These are phyloP conservation scores for Coprinopsis sp. DNA, from an alignment of 768 basidiomycete genomes.

Conservation along the genomic window DNA sequence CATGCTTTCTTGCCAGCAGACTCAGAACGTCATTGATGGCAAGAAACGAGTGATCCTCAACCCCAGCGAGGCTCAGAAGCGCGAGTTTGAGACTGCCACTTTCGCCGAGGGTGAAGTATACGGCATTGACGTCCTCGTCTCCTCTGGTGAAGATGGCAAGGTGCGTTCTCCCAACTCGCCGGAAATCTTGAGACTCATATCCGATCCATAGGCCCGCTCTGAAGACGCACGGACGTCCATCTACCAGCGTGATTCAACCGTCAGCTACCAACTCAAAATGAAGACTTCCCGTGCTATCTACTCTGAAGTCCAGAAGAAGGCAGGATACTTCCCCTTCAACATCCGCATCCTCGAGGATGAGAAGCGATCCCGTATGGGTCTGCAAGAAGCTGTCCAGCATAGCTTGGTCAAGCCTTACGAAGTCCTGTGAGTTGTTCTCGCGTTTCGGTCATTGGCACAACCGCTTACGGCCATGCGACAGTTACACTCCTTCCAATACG, in stretches of 20 bases:
- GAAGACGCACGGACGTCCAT: constrained; percentile 91
- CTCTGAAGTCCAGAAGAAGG: constrained; percentile 96
- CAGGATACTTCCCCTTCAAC: constrained; percentile 97
- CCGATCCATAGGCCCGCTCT: constrained; percentile 61
- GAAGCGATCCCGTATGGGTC: constrained; percentile 90
- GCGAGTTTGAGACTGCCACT: constrained; percentile 77
- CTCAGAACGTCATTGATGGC: constrained; percentile 92
- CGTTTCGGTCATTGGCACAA: not conserved
- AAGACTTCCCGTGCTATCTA: constrained; percentile 96
- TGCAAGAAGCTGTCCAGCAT: constrained; percentile 95
- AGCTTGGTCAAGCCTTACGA: constrained; percentile 92
- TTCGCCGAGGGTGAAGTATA: constrained; percentile 95
- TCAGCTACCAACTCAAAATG: constrained; percentile 96
- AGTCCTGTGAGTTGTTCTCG: constrained; percentile 62
- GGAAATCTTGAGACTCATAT: constrained; percentile 2
- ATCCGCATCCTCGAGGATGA: constrained; percentile 92
- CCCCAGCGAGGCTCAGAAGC: constrained; percentile 77
- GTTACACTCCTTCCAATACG: constrained; percentile 77
- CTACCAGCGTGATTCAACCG: constrained; percentile 81
- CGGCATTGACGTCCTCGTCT: constrained; percentile 88
- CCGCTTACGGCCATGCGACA: constrained; percentile 18
- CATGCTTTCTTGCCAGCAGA: constrained; percentile 93
- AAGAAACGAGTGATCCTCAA: constrained; percentile 94
- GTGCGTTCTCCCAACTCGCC: constrained; percentile 33
- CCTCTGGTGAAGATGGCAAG: constrained; percentile 88